Evolutionary conservation across 176 grass and related monocot genomes (phyloP), one percentile per base, ranked within the genome.

Genomic region (Triticum timopheevii): DNA sequence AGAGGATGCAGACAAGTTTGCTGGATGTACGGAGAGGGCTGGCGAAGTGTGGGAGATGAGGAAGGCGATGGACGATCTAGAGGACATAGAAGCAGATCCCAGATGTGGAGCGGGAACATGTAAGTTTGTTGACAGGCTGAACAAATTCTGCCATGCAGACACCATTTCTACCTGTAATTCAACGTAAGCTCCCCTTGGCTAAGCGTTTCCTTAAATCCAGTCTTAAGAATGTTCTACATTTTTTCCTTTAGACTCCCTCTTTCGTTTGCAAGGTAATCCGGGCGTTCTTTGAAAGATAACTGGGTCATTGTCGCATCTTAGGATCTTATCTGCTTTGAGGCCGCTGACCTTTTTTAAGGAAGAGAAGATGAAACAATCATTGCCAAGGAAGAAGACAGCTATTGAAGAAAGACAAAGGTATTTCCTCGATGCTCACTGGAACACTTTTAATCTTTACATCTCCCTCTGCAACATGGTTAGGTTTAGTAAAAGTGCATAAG

Each of bases 81-180:
- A 78, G 22, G 86, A 75, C 30, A 66, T 80, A 44, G 86, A 87
- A 80, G 62, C 88, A 82, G 44, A 84, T 93, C 39, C 42, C 33
- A 71, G 63, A 78, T 61, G 77, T 93, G 61, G 59, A 93, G 67
- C 74, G 56, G 40, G 74, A 93, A 77, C 39, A 20, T 81, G 31
- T 16, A 71, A 56, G 67, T 70, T 72, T 25, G 67, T 20, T 40
- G 67, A 11, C 23, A 25, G 70, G 47, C 49, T 83, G 47, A n/a
- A 23, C 15, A 47, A 50, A 28, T 15, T 76, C 42, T 49, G 24
- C 8, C 23, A 8, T 47, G 71, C 6, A 74, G 6, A 74, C 40
- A 74, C 39, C 42, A 49, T 74, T 45, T 74, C n/a, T 49, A 49
- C 39, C n/a, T 75, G 42, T 28, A 75, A 75, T 49, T 75, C 23